Conservation (phyloP, 2,329 filamentous ascomycete genomes). For the Exophiala oligosperma region DNA sequence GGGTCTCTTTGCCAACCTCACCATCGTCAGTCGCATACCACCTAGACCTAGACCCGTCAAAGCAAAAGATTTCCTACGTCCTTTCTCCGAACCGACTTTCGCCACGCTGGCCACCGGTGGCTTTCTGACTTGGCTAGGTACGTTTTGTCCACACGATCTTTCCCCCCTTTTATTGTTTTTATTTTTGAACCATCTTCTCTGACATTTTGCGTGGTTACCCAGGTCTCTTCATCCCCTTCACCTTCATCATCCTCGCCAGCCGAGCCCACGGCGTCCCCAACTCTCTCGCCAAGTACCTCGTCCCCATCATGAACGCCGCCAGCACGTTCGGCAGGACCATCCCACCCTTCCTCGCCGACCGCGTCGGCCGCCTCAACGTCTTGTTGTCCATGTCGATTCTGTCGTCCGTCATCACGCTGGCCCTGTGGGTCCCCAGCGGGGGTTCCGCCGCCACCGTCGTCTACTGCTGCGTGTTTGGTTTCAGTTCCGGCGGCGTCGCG, state of each 20-base stretch:
- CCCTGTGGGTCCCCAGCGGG: conserved; percentile 56
- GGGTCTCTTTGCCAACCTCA: conserved; percentile 53
- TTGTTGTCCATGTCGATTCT: conserved; percentile 37
- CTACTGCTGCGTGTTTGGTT: conserved; percentile 67
- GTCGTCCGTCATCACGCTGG: conserved; percentile 51
- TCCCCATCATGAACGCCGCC: conserved; percentile 55
- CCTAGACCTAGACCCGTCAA: conserved; percentile 37
- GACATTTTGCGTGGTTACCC: conserved; percentile 36
- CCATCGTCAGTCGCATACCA: conserved; percentile 53
- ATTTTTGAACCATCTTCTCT: conserved; percentile 36
- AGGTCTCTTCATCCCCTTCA: conserved; percentile 34
- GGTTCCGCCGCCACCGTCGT: conserved; percentile 60
- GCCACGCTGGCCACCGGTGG: conserved; percentile 27
- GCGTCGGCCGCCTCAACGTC: conserved; percentile 31
- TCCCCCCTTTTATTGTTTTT: neutral
- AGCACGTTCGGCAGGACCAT: conserved; percentile 38
- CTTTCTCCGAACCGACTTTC: conserved; percentile 32
- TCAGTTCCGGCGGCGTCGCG: conserved; percentile 67
- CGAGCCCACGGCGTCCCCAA: conserved; percentile 49
- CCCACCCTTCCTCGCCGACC: conserved; percentile 35
- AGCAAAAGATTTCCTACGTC: conserved; percentile 33
- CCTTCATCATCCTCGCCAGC: conserved; percentile 28
- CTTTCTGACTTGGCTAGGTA: conserved; percentile 48
- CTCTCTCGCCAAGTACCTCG: conserved; percentile 52
- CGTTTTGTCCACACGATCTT: conserved; percentile 28